Evolutionary conservation across 805 yeast genomes (phyloP).

Genomic region (Zygosaccharomyces siamensis): DNA sequence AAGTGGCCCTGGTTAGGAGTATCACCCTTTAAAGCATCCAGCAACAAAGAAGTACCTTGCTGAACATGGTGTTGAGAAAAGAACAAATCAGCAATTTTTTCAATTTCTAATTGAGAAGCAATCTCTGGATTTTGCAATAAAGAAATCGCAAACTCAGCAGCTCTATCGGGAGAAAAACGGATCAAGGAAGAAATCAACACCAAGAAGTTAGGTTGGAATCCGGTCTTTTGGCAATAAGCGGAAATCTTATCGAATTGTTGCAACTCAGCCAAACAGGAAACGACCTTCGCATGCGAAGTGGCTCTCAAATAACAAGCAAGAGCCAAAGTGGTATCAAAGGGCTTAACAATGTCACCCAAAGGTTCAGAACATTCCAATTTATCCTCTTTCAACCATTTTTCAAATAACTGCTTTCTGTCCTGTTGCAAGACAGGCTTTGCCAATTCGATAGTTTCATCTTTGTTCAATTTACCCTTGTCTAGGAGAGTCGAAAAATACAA

Average conservation of each 20-base stretch:
- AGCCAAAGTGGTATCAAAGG: conserved; percentile 79
- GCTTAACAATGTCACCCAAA: conserved; percentile 91
- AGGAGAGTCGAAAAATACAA: conserved; percentile 87
- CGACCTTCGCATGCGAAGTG: conserved; percentile 80
- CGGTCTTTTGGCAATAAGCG: conserved; percentile 88
- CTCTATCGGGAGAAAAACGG: conserved; percentile 94
- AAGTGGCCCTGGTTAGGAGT: conserved; percentile 91
- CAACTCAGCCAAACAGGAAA: conserved; percentile 85
- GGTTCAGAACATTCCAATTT: conserved; percentile 94
- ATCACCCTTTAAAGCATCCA: conserved; percentile 93
- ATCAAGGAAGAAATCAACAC: conserved; percentile 85
- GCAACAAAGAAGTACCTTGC: conserved; percentile 95
- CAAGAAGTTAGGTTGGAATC: conserved; percentile 84
- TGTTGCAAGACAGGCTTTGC: conserved; percentile 95
- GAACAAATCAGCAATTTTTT: conserved; percentile 87
- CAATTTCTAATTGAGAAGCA: conserved; percentile 63
- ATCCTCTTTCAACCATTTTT: conserved; percentile 94
- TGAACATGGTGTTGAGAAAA: conserved; percentile 90
- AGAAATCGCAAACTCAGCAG: conserved; percentile 92
- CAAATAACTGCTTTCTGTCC: conserved; percentile 87
- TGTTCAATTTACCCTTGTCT: conserved; percentile 89
- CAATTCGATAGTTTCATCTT: conserved; percentile 88
- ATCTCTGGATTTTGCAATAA: conserved; percentile 62
- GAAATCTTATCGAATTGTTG: conserved; percentile 95
- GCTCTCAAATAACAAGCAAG: conserved; percentile 87